Evolutionary conservation across 2,329 filamentous ascomycete species (phyloP), one percentile per base, ranked within the genome.

Genomic region (Fusarium goolgardi): DNA sequence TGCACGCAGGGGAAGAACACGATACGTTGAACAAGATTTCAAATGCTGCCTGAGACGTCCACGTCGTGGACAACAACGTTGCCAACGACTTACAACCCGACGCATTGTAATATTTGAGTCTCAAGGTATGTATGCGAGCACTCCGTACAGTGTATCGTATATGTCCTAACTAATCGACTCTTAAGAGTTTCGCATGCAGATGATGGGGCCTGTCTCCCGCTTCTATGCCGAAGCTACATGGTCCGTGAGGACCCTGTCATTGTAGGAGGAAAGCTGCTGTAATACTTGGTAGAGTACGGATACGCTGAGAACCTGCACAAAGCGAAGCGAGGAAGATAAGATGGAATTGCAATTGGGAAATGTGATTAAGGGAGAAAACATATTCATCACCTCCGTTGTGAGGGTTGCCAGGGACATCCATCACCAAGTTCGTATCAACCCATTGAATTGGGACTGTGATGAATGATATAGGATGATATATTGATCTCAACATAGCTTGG

Each of bases 161-260:
- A 34, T 47, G 32, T 34, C 32, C 15, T 16, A 34, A 49, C 44
- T 39, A 39, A 40, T 56, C 34, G 44, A 44, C 34, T 52, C 55
- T 46, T 44, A 37, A 60, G 55, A 57, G 46, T 63, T 65, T 59
- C 37, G 56, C 53, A 49, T 68, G 61, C 60, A 69, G 52, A 54
- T 62, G 47, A 69, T 66, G 61, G 60, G 52, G 47, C 55, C 54
- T 57, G 47, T 64, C 53, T 64, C 49, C 52, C 53, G 55, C 51
- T 58, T 54, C 32, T 50, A 39, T 70, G 55, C 59, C 59, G 63
- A 70, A 70, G 60, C 41, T 62, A 34, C 37, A 31, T 60, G 67
- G 67, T 54, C 67, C 50, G 67, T 70, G 67, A 51, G 39, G 27
- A 70, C 63, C 67, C 56, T 70, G 63, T 20, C 55, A 41, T 35